Conservation (phyloP, 192 early-diverging fungal species). For the Podila epicladia region DNA sequence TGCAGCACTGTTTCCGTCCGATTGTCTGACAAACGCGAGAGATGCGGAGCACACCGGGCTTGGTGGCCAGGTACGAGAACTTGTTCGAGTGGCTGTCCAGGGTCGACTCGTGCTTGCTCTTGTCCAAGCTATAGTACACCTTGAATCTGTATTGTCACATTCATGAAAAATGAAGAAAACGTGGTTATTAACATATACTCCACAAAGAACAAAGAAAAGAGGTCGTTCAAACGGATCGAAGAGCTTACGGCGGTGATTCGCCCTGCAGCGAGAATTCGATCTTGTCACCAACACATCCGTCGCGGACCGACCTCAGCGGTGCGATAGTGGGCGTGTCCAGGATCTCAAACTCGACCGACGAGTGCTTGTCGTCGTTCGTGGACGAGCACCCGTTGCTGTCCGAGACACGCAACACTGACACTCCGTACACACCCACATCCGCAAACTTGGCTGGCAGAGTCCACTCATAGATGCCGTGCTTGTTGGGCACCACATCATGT, state of each 20-base stretch:
- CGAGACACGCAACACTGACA: conserved; percentile 27
- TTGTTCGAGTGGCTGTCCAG: conserved; percentile 14
- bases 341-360: conserved; percentile 34
- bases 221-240: no score
- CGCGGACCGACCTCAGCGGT: conserved; percentile 10
- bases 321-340: conserved; percentile 35
- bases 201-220: not conserved
- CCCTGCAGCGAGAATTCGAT: conserved; percentile 38
- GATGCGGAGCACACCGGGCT: conserved; percentile 25
- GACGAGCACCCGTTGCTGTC: conserved; percentile 39
- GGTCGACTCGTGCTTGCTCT: conserved; percentile 6
- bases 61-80: conserved; percentile 22
- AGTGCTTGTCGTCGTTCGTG: conserved; percentile 4
- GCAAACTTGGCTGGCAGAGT: conserved; percentile 31
- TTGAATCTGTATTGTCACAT: conserved; percentile 20
- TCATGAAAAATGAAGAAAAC: not conserved
- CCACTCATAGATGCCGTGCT: conserved; percentile 42
- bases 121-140: conserved; percentile 37
- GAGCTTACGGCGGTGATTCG: conserved; percentile 21
- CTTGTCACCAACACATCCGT: conserved; percentile 39
- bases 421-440: conserved; percentile 25
- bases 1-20: conserved; percentile 36
- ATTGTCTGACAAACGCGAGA: conserved; percentile 35
- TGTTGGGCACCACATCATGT: conserved; percentile 26
- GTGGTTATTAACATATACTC: not conserved